Conservation (phyloP, 2,329 filamentous ascomycete species). For the Ophiosphaerella narmari region DNA sequence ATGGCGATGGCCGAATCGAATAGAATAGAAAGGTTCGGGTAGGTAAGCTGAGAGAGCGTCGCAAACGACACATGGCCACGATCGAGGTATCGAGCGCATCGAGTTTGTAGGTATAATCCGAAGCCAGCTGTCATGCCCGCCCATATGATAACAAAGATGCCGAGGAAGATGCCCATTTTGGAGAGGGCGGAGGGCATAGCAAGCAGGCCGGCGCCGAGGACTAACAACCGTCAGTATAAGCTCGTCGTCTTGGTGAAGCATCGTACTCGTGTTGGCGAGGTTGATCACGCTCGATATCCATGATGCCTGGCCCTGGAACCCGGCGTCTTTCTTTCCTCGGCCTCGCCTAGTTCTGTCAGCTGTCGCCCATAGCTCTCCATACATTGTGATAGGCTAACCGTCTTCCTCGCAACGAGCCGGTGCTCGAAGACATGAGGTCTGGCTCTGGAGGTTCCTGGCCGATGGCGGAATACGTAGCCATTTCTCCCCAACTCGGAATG, state of each 20-base stretch:
- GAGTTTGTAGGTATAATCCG: slow-evolving; percentile 90
- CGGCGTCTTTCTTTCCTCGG: slow-evolving; percentile 71
- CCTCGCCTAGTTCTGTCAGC: slow-evolving; percentile 53
- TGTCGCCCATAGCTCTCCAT: neutral
- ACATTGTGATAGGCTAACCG: slow-evolving; percentile 25
- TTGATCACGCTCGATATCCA: slow-evolving; percentile 94
- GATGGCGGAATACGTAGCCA: slow-evolving; percentile 56
- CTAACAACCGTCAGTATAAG: slow-evolving; percentile 52
- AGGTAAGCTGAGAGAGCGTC: slow-evolving; percentile 94
- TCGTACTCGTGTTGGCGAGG: slow-evolving; percentile 88
- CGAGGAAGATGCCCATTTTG: slow-evolving; percentile 90
- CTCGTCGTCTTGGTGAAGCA: slow-evolving; percentile 2
- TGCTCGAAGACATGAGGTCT: slow-evolving; percentile 49
- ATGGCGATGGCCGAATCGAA: slow-evolving; percentile 96
- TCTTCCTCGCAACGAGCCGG: slow-evolving; percentile 46
- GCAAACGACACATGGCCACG: slow-evolving; percentile 90
- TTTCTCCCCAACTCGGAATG: slow-evolving; percentile 30
- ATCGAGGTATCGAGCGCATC: slow-evolving; percentile 91
- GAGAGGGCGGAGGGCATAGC: slow-evolving; percentile 96
- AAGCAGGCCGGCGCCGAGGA: slow-evolving; percentile 90
- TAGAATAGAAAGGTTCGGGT: slow-evolving; percentile 91
- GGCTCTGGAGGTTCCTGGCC: slow-evolving; percentile 44
- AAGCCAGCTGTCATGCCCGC: slow-evolving; percentile 87
- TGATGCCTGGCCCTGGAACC: slow-evolving; percentile 74
- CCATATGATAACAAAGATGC: slow-evolving; percentile 85